Conservation (phyloP, 805 yeast species). For the Saturnispora galanensis region DNA sequence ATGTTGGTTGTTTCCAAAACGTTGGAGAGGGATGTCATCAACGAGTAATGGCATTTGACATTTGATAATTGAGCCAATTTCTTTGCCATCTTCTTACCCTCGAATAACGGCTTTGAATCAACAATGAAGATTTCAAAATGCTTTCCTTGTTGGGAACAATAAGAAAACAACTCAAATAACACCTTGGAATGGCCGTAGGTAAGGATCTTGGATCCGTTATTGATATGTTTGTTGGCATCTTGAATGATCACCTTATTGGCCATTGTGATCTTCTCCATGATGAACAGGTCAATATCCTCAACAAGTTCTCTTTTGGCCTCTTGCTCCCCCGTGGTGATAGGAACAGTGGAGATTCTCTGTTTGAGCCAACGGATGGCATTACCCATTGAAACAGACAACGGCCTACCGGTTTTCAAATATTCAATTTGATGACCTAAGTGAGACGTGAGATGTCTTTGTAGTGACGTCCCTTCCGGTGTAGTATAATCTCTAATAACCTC, state of each 20-base stretch:
- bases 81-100: constrained; percentile 72
- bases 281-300: constrained; percentile 66
- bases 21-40: constrained; percentile 70
- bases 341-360: constrained; percentile 78
- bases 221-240: constrained; percentile 67
- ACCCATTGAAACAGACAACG: constrained; percentile 91
- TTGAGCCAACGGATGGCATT: constrained; percentile 96
- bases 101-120: constrained; percentile 90
- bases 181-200: constrained; percentile 88
- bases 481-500: constrained; percentile 67
- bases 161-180: constrained; percentile 59
- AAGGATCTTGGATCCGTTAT: constrained; percentile 66
- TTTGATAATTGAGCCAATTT: constrained; percentile 45
- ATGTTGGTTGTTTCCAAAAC: constrained; percentile 63
- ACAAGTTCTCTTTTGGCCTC: constrained; percentile 58
- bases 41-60: constrained; percentile 65
- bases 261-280: constrained; percentile 74
- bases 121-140: constrained; percentile 73
- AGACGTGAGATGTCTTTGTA: constrained; percentile 79
- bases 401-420: constrained; percentile 81
- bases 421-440: constrained; percentile 90
- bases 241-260: constrained; percentile 78
- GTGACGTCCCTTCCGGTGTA: constrained; percentile 78
- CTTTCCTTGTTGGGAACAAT: constrained; percentile 56
- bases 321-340: constrained; percentile 58